Percentiles rank a stretch among this genome's conserved stretches.
These are phyloP conservation scores for Ceratonia siliqua DNA, from an alignment of 306 rosid genomes.

Conservation along the genomic window DNA sequence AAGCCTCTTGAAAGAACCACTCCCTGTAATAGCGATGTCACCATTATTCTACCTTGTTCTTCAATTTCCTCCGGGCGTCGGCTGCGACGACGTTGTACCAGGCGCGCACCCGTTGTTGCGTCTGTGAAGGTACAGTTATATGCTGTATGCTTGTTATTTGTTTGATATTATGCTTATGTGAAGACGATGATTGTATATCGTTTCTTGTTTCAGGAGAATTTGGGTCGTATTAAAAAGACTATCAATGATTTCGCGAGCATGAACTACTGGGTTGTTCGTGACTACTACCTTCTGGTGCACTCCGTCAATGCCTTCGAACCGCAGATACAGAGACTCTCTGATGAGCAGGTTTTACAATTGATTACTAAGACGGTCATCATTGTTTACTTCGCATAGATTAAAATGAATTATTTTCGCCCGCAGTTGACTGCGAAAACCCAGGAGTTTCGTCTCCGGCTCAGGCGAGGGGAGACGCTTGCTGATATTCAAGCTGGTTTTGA, in stretches of 20 bases:
- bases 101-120: conserved; percentile 28
- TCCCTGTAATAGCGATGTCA: conserved; percentile 15
- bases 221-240: conserved; percentile 55
- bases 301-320: conserved; percentile 78
- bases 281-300: conserved; percentile 74
- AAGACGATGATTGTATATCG: not conserved
- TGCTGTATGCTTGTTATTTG: conserved; percentile 24
- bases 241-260: conserved; percentile 67
- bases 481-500: conserved; percentile 98
- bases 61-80: conserved; percentile 32
- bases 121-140: conserved; percentile 51
- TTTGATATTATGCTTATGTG: conserved; percentile 32
- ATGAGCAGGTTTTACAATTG: conserved; percentile 57
- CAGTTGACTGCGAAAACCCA: conserved; percentile 70
- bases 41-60: conserved; percentile 32
- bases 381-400: not conserved
- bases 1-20: conserved; percentile 43
- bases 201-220: conserved; percentile 55
- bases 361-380: not conserved
- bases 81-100: conserved; percentile 41
- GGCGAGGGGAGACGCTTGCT: conserved; percentile 72
- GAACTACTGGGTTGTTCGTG: conserved; percentile 85
- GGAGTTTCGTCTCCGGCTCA: conserved; percentile 71
- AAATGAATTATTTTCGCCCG: not conserved
- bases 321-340: conserved; percentile 55